phyloP scores from a whole-genome alignment of 78 protist species.

The Dictyostelium brefeldianum region DNA sequence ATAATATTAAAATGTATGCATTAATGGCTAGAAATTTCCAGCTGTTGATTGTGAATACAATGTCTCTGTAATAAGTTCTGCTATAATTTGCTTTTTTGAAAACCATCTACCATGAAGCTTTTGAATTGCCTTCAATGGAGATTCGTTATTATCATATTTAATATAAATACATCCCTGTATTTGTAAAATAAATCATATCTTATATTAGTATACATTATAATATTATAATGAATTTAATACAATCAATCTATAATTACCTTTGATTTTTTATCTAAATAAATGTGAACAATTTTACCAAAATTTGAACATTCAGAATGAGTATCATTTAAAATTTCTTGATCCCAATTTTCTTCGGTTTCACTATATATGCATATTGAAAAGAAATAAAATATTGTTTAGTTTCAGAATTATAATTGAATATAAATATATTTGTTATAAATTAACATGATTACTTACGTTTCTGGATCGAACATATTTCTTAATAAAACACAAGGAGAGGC shows the following conservation, averaged over 20 bases:
- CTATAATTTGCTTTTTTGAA: constrained; percentile 32
- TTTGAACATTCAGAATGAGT: constrained; percentile 38
- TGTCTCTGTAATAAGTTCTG: constrained; percentile 54
- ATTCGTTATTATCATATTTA: constrained; percentile 30
- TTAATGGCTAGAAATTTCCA: no score
- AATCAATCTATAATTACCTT: neutral
- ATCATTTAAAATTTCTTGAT: constrained; percentile 36
- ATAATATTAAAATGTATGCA: no score
- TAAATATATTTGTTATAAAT: neutral
- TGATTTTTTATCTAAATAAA: constrained; percentile 56
- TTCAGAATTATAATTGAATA: neutral
- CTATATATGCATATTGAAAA: neutral
- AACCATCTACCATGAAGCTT: constrained; percentile 77
- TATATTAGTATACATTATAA: neutral
- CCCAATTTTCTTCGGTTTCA: constrained; percentile 70
- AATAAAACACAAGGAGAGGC: constrained; percentile 28
- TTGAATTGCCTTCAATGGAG: constrained; percentile 36
- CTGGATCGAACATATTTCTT: constrained; percentile 78
- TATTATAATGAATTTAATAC: no score
- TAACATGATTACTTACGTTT: neutral
- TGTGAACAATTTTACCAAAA: constrained; percentile 69
- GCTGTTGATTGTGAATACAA: neutral
- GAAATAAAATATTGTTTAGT: neutral
- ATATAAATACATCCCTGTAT: constrained; percentile 55
- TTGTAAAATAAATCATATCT: neutral